Conservation (phyloP, 2,329 filamentous ascomycete genomes). For the Sphaerulina musiva region DNA sequence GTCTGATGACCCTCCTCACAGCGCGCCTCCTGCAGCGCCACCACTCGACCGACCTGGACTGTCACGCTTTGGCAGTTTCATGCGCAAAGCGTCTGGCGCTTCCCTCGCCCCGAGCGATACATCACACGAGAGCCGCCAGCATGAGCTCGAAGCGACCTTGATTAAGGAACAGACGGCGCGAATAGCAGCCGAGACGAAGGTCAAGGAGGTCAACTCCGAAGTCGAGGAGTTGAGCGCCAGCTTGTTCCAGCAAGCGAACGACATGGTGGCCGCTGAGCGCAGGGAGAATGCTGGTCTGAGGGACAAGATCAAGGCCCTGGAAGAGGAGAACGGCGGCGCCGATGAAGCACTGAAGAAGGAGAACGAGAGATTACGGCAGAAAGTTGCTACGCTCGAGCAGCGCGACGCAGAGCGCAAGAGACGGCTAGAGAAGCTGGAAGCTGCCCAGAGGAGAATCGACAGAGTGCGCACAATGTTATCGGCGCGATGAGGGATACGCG, state of each 20-base stretch:
- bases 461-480: slow-evolving; percentile 58
- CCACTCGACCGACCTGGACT: slow-evolving; percentile 29
- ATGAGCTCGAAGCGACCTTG: slow-evolving; percentile 56
- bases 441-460: slow-evolving; percentile 64
- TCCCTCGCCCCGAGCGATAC: slow-evolving; percentile 32
- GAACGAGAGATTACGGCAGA: slow-evolving; percentile 63
- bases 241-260: slow-evolving; percentile 76
- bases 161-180: slow-evolving; percentile 61
- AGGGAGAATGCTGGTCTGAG: slow-evolving; percentile 64
- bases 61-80: slow-evolving; percentile 42
- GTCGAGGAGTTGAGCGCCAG: slow-evolving; percentile 70
- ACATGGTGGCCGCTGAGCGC: slow-evolving; percentile 76
- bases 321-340: slow-evolving; percentile 52
- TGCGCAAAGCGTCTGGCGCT: slow-evolving; percentile 29
- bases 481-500: slow-evolving; percentile 24
- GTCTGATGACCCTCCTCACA: slow-evolving; percentile 12
- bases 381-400: slow-evolving; percentile 61
- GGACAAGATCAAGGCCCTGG: slow-evolving; percentile 61
- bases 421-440: slow-evolving; percentile 64
- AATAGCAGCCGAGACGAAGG: slow-evolving; percentile 60
- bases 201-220: slow-evolving; percentile 62
- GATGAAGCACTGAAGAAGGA: slow-evolving; percentile 53
- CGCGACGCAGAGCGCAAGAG: slow-evolving; percentile 64
- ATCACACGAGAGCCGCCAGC: slow-evolving; percentile 30
- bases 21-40: neutral